Base-by-base conservation (phyloP, 495 filamentous ascomycete genomes). In the Aspergillus hancockii region DNA sequence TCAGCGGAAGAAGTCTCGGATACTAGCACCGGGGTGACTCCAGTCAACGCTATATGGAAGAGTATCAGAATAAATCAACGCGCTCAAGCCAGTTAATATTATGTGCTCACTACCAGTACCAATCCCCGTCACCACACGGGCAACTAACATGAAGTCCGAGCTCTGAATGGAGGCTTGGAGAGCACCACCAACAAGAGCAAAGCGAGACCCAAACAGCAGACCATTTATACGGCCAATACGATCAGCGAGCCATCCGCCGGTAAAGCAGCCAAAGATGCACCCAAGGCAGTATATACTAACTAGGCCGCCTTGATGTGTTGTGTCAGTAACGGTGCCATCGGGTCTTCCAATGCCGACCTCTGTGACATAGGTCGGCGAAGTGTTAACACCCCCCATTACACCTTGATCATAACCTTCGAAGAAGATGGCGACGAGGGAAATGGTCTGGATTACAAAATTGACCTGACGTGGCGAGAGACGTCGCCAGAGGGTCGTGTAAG, bases 401-500 rank as follows among this genome's bases (percentile, higher is more conserved):
- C 79, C 79, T 59, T 81, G 79, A 46, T 81, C 79, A 68, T 81
- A 82, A n/a, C 81, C 80, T 58, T 80, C 76, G 68, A 83, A 82
- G 68, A 83, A 83, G 53, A 83, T 82, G 19, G 74, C 76, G 16
- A 82, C 66, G 13, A 79, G 67, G 23, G 77, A 81, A 50, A 83
- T 79, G 25, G 63, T 59, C 40, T 79, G 75, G 50, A 81, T 79
- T 14, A 74, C 69, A 10, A 75, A 8, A 61, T 75, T 77, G 46
- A 80, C 68, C 62, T 78, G 70, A 5, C 65, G 64, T 38, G 74
- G 63, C 38, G 77, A 75, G 8, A 80, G 70, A 23, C 67, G 70
- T 57, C 68, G 70, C 78, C 75, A 81, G 12, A 77, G 46, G 4
- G 71, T 78, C 22, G 68, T 74, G 60, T 76, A 78, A 8, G 68